phyloP scores from a whole-genome alignment of 2,329 filamentous ascomycete species.

The Eutypa lata region DNA sequence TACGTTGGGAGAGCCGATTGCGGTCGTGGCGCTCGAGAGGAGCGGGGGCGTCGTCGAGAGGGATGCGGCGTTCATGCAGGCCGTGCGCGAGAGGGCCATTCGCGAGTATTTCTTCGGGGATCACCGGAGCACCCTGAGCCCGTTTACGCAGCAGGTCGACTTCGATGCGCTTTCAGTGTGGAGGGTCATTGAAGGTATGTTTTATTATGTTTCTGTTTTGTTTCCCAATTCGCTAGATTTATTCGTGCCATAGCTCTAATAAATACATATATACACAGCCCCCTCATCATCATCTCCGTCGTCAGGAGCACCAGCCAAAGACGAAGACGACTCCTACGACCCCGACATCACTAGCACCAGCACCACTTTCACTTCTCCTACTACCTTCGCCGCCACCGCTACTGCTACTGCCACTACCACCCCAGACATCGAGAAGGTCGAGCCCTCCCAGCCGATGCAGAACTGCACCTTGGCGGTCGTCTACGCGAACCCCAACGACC shows the following conservation, averaged over 20 bases:
- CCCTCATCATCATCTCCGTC: slow-evolving; percentile 4
- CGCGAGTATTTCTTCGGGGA: slow-evolving; percentile 95
- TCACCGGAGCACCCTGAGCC: slow-evolving; percentile 71
- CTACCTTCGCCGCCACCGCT: neutral
- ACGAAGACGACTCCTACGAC: slow-evolving; percentile 26
- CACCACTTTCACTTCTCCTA: slow-evolving; percentile 6
- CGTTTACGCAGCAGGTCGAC: slow-evolving; percentile 81
- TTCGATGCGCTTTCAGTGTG: slow-evolving; percentile 74
- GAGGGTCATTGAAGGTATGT: slow-evolving; percentile 59
- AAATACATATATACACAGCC: slow-evolving; percentile 5
- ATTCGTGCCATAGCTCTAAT: slow-evolving; percentile 1
- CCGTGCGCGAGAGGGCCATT: slow-evolving; percentile 71
- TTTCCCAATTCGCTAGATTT: too few relatives aligned
- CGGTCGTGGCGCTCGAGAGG: slow-evolving; percentile 75
- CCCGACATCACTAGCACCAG: neutral
- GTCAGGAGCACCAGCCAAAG: slow-evolving; percentile 7
- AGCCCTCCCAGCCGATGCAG: slow-evolving; percentile 65
- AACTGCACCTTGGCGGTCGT: slow-evolving; percentile 85
- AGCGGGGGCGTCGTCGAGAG: slow-evolving; percentile 82
- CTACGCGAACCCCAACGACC: slow-evolving; percentile 60
- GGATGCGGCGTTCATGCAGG: slow-evolving; percentile 70
- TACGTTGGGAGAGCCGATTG: slow-evolving; percentile 63
- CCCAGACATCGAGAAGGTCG: slow-evolving; percentile 57
- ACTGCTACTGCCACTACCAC: slow-evolving; percentile 28
- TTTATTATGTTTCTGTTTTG: slow-evolving; percentile 6